Conservation (phyloP, 108 stramenopile species). For the Poteriospumella lacustris region DNA sequence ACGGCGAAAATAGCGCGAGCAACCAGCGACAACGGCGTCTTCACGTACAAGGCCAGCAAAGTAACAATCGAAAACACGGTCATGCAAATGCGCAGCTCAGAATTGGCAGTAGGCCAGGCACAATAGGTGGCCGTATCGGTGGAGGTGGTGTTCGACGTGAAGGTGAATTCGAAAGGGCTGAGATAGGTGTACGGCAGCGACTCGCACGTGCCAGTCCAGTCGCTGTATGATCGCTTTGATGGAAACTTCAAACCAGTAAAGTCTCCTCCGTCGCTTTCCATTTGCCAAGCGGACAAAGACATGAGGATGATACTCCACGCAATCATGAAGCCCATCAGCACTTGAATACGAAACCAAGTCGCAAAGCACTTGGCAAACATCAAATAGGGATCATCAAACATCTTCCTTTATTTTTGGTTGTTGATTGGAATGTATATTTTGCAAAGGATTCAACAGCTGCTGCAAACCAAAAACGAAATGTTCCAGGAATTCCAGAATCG, state of each 20-base stretch:
- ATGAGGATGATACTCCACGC: constrained; percentile 8
- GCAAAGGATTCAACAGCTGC: too few species aligned
- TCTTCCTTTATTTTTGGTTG: too few species aligned
- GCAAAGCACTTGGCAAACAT: not conserved
- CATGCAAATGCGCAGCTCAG: not conserved
- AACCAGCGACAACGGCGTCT: not conserved
- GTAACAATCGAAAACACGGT: not conserved
- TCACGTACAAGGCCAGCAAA: not conserved
- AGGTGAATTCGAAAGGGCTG: not conserved
- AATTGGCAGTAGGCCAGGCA: not conserved
- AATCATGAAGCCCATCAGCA: not conserved
- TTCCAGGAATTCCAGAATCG: too few species aligned
- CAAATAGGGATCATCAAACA: not conserved
- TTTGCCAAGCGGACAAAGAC: not conserved
- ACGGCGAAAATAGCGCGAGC: not conserved
- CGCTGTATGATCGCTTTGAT: not conserved
- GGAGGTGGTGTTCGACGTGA: not conserved
- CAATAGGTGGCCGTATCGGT: not conserved
- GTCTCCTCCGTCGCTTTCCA: not conserved
- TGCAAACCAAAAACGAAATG: too few species aligned
- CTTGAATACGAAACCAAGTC: not conserved
- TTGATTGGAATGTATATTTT: too few species aligned
- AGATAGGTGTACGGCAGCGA: not conserved
- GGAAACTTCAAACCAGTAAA: not conserved
- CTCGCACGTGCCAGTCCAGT: not conserved